Percentiles rank a stretch among this genome's conserved stretches.
These are phyloP conservation scores for Pulveroboletus ravenelii DNA, from an alignment of 768 basidiomycete species.

Conservation along the genomic window DNA sequence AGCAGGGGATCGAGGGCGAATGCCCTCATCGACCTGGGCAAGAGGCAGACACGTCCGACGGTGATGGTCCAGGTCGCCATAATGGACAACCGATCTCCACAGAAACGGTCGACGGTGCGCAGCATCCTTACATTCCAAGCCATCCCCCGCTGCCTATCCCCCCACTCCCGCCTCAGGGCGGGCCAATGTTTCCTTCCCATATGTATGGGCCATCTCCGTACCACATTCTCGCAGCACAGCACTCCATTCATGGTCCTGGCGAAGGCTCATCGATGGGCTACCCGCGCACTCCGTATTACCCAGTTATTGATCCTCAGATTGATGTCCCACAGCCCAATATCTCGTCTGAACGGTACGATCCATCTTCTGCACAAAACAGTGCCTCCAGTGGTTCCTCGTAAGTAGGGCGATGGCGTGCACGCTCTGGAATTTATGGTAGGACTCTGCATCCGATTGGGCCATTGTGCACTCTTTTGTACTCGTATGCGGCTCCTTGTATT, in stretches of 20 bases:
- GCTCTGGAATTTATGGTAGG: neutral
- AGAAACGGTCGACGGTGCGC: conserved; percentile 3
- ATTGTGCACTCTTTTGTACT: neutral
- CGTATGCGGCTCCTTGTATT: conserved; percentile 2
- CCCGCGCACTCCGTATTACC: conserved; percentile 32
- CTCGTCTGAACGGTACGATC: conserved; percentile 32
- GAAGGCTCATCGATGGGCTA: conserved; percentile 26
- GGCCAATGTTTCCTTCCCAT: conserved; percentile 23
- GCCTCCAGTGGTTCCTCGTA: conserved; percentile 12
- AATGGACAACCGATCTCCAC: neutral
- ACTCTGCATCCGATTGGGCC: neutral
- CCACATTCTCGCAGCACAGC: conserved; percentile 25
- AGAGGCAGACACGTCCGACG: conserved; percentile 26
- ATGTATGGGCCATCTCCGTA: conserved; percentile 28
- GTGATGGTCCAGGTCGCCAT: conserved; percentile 12
- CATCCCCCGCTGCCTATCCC: conserved; percentile 12
- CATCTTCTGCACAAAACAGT: conserved; percentile 14
- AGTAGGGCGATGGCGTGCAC: neutral
- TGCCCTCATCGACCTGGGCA: conserved; percentile 38
- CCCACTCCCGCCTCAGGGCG: conserved; percentile 14
- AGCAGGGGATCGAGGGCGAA: conserved; percentile 42
- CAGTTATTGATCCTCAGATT: conserved; percentile 38
- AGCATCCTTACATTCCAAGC: conserved; percentile 13
- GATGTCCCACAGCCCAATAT: conserved; percentile 29
- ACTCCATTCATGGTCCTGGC: conserved; percentile 12